Percentiles rank a stretch among this genome's conserved stretches.
These are phyloP conservation scores for Phoenix dactylifera DNA, from an alignment of 176 grass and related monocot genomes.

Conservation along the genomic window DNA sequence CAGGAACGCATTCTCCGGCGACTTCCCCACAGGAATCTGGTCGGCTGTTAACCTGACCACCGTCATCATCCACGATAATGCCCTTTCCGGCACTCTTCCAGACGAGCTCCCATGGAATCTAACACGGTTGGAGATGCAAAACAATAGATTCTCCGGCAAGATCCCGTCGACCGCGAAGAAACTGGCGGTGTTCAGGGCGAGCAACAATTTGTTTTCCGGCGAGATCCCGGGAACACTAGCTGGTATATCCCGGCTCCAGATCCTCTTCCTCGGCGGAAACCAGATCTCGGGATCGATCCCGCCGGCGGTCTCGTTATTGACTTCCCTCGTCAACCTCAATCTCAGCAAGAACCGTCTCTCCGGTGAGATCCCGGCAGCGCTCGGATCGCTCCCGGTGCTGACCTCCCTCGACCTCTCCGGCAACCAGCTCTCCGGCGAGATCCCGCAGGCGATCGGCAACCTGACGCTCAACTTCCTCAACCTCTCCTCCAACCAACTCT, in stretches of 20 bases:
- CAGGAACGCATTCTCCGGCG: slow-evolving; percentile 32
- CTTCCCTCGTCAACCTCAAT: slow-evolving; percentile 8
- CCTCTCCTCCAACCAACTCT: slow-evolving; percentile 50
- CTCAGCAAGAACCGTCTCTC: slow-evolving; percentile 38
- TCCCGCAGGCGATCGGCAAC: slow-evolving; percentile 33
- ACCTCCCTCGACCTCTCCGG: slow-evolving; percentile 48
- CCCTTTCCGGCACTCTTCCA: slow-evolving; percentile 36
- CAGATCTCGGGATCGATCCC: slow-evolving; percentile 36
- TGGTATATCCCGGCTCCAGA: not conserved
- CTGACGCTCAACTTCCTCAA: slow-evolving; percentile 33
- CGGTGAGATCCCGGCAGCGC: slow-evolving; percentile 25
- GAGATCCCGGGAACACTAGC: slow-evolving; percentile 8
- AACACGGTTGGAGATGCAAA: slow-evolving; percentile 21
- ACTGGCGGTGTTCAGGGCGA: slow-evolving; percentile 4
- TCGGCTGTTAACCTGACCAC: not conserved
- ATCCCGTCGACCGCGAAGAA: slow-evolving; percentile 3
- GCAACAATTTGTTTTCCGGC: slow-evolving; percentile 32
- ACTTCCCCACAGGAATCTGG: slow-evolving; percentile 40
- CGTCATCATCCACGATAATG: slow-evolving; percentile 31
- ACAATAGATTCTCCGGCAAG: slow-evolving; percentile 33
- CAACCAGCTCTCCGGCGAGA: slow-evolving; percentile 36
- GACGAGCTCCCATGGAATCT: slow-evolving; percentile 22
- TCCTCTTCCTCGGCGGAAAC: slow-evolving; percentile 22
- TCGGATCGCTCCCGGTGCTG: slow-evolving; percentile 30
- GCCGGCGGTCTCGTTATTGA: not conserved